Percentiles rank a stretch among this genome's conserved stretches.
phyloP scores from a whole-genome alignment of 2,329 filamentous ascomycete genomes.

The Stylonectria norvegica region DNA sequence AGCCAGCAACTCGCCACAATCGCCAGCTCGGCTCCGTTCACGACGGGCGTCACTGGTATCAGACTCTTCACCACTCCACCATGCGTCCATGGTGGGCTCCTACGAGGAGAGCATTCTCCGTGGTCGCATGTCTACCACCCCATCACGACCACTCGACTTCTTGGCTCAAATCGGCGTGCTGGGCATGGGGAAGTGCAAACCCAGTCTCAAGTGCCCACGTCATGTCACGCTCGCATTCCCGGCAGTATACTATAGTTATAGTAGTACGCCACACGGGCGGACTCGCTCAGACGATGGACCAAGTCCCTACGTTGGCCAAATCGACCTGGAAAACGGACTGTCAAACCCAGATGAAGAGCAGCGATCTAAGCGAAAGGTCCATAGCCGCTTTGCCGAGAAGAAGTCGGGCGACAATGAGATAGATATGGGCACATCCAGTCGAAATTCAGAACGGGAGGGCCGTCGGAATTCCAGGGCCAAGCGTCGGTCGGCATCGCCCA shows the following conservation, averaged over 20 bases:
- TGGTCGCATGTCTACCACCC: slow-evolving; percentile 93
- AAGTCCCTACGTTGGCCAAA: slow-evolving; percentile 90
- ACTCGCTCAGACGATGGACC: slow-evolving; percentile 76
- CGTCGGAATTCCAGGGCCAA: slow-evolving; percentile 42
- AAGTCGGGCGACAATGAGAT: slow-evolving; percentile 26
- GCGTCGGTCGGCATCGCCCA: slow-evolving; percentile 49
- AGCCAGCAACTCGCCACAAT: slow-evolving; percentile 45
- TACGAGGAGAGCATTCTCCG: slow-evolving; percentile 96
- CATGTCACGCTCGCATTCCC: slow-evolving; percentile 90
- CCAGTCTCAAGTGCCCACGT: slow-evolving; percentile 77
- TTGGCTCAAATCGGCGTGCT: slow-evolving; percentile 92
- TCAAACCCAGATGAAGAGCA: slow-evolving; percentile 48
- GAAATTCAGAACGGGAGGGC: slow-evolving; percentile 11
- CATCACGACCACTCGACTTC: slow-evolving; percentile 89
- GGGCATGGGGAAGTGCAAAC: slow-evolving; percentile 83
- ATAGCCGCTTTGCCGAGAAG: slow-evolving; percentile 42
- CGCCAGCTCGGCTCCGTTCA: slow-evolving; percentile 49
- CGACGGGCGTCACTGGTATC: slow-evolving; percentile 69
- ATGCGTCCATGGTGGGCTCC: slow-evolving; percentile 94
- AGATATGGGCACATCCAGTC: slow-evolving; percentile 18
- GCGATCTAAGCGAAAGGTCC: slow-evolving; percentile 47
- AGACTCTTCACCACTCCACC: slow-evolving; percentile 74
- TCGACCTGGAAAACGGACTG: slow-evolving; percentile 84
- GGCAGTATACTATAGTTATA: slow-evolving; percentile 94
- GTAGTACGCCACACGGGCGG: slow-evolving; percentile 60